Evolutionary conservation across 2,329 filamentous ascomycete species (phyloP).

Genomic region (Magnaporthiopsis incrustans): DNA sequence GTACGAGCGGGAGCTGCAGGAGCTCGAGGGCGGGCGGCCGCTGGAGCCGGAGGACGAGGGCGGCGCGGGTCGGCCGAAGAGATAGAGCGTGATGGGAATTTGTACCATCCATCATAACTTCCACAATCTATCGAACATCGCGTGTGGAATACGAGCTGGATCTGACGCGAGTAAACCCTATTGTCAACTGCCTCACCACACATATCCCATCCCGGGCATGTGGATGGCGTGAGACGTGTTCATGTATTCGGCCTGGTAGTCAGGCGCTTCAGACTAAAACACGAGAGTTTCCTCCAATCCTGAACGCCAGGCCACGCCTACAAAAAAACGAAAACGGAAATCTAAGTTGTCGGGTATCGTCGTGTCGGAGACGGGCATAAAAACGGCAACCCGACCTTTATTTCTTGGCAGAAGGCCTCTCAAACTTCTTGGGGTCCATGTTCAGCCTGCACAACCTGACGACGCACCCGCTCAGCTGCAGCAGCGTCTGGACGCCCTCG

Average conservation of each 20-base stretch:
- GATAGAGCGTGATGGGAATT: no score
- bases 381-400: slow-evolving; percentile 14
- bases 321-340: no score
- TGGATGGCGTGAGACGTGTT: neutral
- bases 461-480: slow-evolving; percentile 89
- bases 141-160: neutral
- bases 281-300: neutral
- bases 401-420: slow-evolving; percentile 25
- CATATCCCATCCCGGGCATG: no score
- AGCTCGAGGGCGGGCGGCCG: slow-evolving; percentile 27
- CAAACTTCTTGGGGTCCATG: slow-evolving; percentile 85
- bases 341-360: neutral
- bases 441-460: slow-evolving; percentile 89
- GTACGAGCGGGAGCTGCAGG: slow-evolving; percentile 53
- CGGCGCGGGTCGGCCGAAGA: neutral
- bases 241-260: neutral
- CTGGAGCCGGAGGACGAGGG: neutral
- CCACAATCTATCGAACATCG: neutral
- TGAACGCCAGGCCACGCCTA: neutral
- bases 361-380: neutral
- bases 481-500: slow-evolving; percentile 91
- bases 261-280: neutral
- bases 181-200: neutral
- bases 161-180: neutral
- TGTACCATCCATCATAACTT: neutral